These are phyloP conservation scores for Staphylotrichum tortipilum DNA, from an alignment of 495 filamentous ascomycete species.

Conservation along the genomic window DNA sequence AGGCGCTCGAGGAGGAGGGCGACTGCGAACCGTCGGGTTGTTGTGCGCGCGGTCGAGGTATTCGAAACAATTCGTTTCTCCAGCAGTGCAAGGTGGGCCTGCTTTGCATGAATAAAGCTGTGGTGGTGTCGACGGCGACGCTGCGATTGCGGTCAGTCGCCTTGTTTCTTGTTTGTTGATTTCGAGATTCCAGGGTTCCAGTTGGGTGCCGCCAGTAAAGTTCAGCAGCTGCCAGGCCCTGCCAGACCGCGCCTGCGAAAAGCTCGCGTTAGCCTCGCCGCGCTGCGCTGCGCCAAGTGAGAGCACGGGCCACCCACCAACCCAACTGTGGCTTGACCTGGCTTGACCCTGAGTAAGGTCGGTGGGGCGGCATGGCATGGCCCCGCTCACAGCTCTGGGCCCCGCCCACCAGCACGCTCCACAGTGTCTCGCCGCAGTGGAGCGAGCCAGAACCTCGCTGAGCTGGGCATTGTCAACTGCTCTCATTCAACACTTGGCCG, in stretches of 20 bases:
- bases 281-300: neutral
- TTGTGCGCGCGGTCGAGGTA: neutral
- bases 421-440: neutral
- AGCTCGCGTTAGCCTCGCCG: conserved; percentile 15
- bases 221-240: conserved; percentile 20
- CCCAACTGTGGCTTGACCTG: too few species aligned
- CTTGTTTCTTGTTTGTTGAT: conserved; percentile 1
- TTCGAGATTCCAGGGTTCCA: neutral
- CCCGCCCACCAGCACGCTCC: too few species aligned
- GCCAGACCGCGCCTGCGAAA: conserved; percentile 22
- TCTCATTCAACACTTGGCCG: too few species aligned
- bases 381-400: too few species aligned
- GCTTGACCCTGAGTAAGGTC: too few species aligned
- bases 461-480: neutral
- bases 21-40: neutral
- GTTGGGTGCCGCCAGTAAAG: conserved; percentile 3
- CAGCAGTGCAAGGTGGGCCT: too few species aligned
- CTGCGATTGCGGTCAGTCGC: neutral
- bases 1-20: conserved; percentile 1
- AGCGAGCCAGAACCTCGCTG: neutral
- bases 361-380: too few species aligned
- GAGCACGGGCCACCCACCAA: conserved; percentile 11
- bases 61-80: conserved; percentile 4
- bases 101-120: too few species aligned
- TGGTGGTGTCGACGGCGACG: neutral